phyloP scores from a whole-genome alignment of 2,329 filamentous ascomycete species.

The Parastagonospora nodorum region DNA sequence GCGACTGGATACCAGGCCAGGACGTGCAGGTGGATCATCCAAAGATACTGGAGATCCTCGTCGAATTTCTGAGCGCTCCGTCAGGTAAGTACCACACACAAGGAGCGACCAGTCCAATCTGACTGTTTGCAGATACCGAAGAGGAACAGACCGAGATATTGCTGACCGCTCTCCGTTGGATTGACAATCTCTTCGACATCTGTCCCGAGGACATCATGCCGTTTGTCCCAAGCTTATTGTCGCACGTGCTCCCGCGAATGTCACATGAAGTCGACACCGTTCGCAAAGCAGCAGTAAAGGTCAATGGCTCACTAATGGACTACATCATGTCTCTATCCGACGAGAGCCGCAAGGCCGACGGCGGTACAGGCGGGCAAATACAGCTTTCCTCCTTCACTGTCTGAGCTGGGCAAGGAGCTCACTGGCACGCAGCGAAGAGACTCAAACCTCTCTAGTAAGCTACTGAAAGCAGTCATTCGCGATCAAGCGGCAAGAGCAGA shows the following conservation, averaged over 20 bases:
- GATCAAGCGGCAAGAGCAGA: constrained; percentile 37
- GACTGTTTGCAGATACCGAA: constrained; percentile 58
- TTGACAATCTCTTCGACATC: constrained; percentile 95
- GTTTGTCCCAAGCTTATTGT: constrained; percentile 90
- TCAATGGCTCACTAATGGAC: constrained; percentile 89
- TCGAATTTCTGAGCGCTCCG: constrained; percentile 83
- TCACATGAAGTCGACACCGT: constrained; percentile 90
- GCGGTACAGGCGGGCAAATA: constrained; percentile 47
- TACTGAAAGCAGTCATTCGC: constrained; percentile 43
- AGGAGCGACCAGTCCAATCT: constrained; percentile 14
- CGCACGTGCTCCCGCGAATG: constrained; percentile 91
- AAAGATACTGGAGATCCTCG: constrained; percentile 88
- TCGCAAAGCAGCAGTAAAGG: constrained; percentile 82
- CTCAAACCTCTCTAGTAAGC: constrained; percentile 43
- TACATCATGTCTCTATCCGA: constrained; percentile 92
- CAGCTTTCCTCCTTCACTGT: constrained; percentile 48
- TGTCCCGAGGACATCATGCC: constrained; percentile 95
- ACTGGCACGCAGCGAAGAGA: constrained; percentile 45
- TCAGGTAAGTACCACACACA: constrained; percentile 61
- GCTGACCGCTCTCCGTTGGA: constrained; percentile 89
- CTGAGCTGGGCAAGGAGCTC: constrained; percentile 49
- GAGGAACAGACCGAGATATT: constrained; percentile 74
- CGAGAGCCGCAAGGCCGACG: constrained; percentile 51
- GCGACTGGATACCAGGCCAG: constrained; percentile 96
- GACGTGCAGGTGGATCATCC: constrained; percentile 94